Conservation (phyloP, 2,329 filamentous ascomycete species). For the Beauveria medogensis region DNA sequence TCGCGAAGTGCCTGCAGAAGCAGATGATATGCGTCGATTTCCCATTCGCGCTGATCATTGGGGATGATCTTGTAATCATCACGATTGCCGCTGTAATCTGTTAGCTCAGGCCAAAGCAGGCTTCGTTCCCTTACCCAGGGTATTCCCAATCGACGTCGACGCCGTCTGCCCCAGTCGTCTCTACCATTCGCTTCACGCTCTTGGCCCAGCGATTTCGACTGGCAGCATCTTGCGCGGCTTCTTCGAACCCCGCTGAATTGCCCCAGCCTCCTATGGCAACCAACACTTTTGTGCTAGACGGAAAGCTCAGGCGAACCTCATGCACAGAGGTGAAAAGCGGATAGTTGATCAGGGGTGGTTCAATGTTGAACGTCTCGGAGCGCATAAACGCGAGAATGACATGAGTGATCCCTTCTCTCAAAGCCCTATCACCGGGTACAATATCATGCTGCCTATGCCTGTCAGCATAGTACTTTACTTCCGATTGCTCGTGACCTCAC, state of each 20-base stretch:
- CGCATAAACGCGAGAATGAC: conserved; percentile 51
- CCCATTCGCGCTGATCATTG: conserved; percentile 51
- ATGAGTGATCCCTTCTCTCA: conserved; percentile 42
- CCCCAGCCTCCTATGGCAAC: conserved; percentile 72
- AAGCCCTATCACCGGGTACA: conserved; percentile 26
- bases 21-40: conserved; percentile 55
- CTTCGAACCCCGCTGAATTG: conserved; percentile 54
- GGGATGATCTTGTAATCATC: conserved; percentile 59
- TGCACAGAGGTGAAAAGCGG: conserved; percentile 46
- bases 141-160: conserved; percentile 60
- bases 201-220: conserved; percentile 51
- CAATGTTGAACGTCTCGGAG: conserved; percentile 43
- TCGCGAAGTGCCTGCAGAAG: conserved; percentile 51
- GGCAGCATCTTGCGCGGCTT: conserved; percentile 42
- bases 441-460: conserved; percentile 38
- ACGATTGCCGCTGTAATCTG: conserved; percentile 48
- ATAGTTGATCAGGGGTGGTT: conserved; percentile 29
- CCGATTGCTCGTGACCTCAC: conserved; percentile 20
- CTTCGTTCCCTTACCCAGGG: conserved; percentile 31
- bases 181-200: conserved; percentile 57
- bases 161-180: conserved; percentile 56
- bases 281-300: conserved; percentile 50
- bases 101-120: background rate
- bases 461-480: background rate
- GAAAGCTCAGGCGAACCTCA: conserved; percentile 40